Percentiles rank a stretch among this genome's conserved stretches.
phyloP scores from a whole-genome alignment of 371 early-diverging fungal genomes.

The Mucor irregularis region DNA sequence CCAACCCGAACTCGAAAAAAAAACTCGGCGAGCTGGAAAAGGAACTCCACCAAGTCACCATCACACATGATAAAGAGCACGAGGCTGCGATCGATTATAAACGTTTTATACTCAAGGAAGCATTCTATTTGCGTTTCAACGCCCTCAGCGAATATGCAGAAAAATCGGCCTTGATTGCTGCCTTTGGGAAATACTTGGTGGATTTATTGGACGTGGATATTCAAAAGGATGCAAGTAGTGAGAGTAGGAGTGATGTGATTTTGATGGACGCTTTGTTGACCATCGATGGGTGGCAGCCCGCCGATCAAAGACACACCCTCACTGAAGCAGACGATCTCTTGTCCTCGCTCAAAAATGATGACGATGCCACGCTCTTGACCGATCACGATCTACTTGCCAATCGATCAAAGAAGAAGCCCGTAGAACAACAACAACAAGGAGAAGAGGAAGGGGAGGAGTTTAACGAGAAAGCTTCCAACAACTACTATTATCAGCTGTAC shows the following conservation, averaged over 20 bases:
- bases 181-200: constrained; percentile 35
- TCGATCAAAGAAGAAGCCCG: background rate
- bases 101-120: constrained; percentile 31
- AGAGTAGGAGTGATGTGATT: constrained; percentile 11
- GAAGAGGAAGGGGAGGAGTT: background rate
- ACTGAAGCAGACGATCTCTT: constrained; percentile 4
- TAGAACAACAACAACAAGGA: background rate
- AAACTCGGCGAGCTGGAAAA: constrained; percentile 6
- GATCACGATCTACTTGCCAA: background rate
- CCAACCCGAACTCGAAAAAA: constrained; percentile 20
- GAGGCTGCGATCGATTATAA: constrained; percentile 28
- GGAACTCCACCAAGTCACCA: no score
- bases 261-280: constrained; percentile 18
- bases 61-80: constrained; percentile 13
- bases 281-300: constrained; percentile 14
- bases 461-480: background rate
- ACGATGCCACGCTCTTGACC: constrained; percentile 6
- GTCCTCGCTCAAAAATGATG: background rate
- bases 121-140: constrained; percentile 39
- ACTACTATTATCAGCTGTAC: constrained; percentile 18
- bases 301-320: constrained; percentile 2
- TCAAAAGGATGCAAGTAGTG: constrained; percentile 2
- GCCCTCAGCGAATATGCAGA: constrained; percentile 38
- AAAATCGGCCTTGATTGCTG: constrained; percentile 31
- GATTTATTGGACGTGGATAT: constrained; percentile 24